Conservation (phyloP, 2,329 filamentous ascomycete genomes). For the Colletotrichum tropicicola region DNA sequence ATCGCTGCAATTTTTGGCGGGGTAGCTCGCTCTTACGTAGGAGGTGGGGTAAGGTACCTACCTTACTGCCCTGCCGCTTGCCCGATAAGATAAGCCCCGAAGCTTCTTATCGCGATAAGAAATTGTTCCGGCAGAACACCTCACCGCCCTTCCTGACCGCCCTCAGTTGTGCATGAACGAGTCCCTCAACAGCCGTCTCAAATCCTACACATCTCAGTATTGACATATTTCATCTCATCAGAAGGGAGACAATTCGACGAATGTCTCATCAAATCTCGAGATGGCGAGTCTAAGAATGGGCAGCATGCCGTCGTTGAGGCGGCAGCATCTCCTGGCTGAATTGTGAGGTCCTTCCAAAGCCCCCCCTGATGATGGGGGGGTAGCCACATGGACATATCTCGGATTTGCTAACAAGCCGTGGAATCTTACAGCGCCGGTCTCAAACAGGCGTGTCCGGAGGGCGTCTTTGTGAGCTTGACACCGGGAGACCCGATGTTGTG, state of each 20-base stretch:
- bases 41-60: slow-evolving; percentile 5
- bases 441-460: slow-evolving; percentile 83
- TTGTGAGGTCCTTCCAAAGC: slow-evolving; percentile 63
- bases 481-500: slow-evolving; percentile 84
- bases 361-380: slow-evolving; percentile 33
- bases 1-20: slow-evolving; percentile 21
- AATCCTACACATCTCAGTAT: neutral
- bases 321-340: slow-evolving; percentile 81
- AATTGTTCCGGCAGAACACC: slow-evolving; percentile 37
- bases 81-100: slow-evolving; percentile 9
- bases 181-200: slow-evolving; percentile 20
- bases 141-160: slow-evolving; percentile 40
- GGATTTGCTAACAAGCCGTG: slow-evolving; percentile 14
- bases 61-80: neutral
- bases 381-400: neutral
- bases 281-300: slow-evolving; percentile 58
- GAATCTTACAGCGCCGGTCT: slow-evolving; percentile 73
- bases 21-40: slow-evolving; percentile 18
- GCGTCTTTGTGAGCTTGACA: slow-evolving; percentile 86
- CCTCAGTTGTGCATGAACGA: slow-evolving; percentile 26
- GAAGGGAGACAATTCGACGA: neutral
- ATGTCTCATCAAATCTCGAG: neutral
- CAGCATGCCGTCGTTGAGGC: slow-evolving; percentile 66
- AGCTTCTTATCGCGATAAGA: slow-evolving; percentile 11
- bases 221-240: slow-evolving; percentile 12